These are phyloP conservation scores for Yamadazyma nakazawae DNA, from an alignment of 805 yeast genomes.

Conservation along the genomic window DNA sequence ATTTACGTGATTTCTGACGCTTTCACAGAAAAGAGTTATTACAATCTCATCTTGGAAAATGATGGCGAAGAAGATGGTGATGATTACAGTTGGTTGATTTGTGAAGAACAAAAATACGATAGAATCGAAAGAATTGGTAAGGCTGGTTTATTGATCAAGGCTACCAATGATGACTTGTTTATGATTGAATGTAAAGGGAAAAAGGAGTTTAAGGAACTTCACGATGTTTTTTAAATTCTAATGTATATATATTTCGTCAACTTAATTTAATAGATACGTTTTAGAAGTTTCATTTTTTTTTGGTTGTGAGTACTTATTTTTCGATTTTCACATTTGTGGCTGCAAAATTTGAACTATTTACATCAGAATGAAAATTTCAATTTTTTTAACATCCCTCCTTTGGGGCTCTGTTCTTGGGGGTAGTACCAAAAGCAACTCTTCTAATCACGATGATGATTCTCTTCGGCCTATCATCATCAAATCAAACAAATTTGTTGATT, in stretches of 20 bases:
- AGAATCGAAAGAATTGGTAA: slow-evolving; percentile 39
- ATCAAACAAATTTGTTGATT: slow-evolving; percentile 66
- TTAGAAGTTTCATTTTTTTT: neutral
- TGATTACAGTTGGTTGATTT: slow-evolving; percentile 28
- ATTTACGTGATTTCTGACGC: slow-evolving; percentile 28
- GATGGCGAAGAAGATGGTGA: slow-evolving; percentile 13
- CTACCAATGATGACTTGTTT: slow-evolving; percentile 26
- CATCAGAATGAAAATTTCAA: neutral
- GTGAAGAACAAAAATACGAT: slow-evolving; percentile 25
- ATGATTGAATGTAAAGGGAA: slow-evolving; percentile 46
- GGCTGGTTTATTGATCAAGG: slow-evolving; percentile 40
- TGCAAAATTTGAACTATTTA: neutral
- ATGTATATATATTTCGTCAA: neutral
- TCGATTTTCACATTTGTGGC: neutral
- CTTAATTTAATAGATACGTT: neutral
- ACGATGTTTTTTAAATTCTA: slow-evolving; percentile 13
- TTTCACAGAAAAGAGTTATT: slow-evolving; percentile 23
- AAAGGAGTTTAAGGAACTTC: slow-evolving; percentile 30
- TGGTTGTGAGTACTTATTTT: neutral
- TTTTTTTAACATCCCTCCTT: neutral
- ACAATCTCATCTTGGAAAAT: slow-evolving; percentile 26
- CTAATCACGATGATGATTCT: neutral
- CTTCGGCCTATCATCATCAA: neutral
- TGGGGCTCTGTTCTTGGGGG: neutral
- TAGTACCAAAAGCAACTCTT: neutral